phyloP scores from a whole-genome alignment of 768 basidiomycete species.

The Royoungia palumana region DNA sequence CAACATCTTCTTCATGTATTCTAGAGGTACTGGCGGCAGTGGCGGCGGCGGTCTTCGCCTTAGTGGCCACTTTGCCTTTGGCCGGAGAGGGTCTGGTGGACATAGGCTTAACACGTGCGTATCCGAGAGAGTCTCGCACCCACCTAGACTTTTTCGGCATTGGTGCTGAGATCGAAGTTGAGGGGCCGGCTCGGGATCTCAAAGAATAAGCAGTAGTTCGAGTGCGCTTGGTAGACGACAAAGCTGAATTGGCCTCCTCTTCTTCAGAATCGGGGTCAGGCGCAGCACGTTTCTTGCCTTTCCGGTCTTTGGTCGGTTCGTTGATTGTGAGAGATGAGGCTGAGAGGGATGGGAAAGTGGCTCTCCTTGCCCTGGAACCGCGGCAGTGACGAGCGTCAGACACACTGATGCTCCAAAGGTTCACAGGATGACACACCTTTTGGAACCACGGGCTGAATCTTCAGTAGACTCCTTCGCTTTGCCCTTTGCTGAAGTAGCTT shows the following conservation, averaged over 20 bases:
- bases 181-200: constrained; percentile 51
- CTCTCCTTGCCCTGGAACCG: constrained; percentile 55
- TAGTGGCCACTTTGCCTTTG: constrained; percentile 59
- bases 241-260: constrained; percentile 47
- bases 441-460: constrained; percentile 49
- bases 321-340: constrained; percentile 59
- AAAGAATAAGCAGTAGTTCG: constrained; percentile 64
- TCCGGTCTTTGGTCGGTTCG: constrained; percentile 71
- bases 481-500: constrained; percentile 50
- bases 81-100: constrained; percentile 42
- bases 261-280: constrained; percentile 69
- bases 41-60: constrained; percentile 53
- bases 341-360: constrained; percentile 41
- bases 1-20: constrained; percentile 66
- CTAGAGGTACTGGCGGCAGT: constrained; percentile 61
- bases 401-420: constrained; percentile 20
- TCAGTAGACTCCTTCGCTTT: constrained; percentile 60
- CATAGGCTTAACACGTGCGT: constrained; percentile 13
- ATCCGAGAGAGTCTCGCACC: constrained; percentile 10
- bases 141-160: constrained; percentile 81
- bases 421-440: constrained; percentile 54
- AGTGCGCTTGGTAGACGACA: constrained; percentile 59
- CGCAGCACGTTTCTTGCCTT: constrained; percentile 91
- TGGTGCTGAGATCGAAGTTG: constrained; percentile 41
- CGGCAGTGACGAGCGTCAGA: constrained; percentile 30